A percentile compares a stretch with the other conserved stretches of the same genome.
Conservation (phyloP, 2,329 filamentous ascomycete species). For the Aspergillus novofumigatus region DNA sequence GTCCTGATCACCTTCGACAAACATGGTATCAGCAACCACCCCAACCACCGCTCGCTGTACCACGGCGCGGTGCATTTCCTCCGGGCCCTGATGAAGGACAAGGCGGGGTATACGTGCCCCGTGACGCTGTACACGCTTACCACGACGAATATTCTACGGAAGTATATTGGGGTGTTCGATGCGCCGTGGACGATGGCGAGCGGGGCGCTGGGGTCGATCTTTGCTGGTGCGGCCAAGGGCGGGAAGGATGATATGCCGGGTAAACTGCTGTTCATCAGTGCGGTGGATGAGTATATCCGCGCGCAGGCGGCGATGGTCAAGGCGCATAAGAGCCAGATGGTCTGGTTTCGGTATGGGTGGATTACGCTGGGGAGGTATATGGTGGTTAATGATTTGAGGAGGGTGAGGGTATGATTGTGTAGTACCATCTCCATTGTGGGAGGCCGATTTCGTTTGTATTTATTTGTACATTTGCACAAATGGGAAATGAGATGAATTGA, state of each 20-base stretch:
- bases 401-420: conserved; percentile 45
- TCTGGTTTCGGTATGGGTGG: conserved; percentile 97
- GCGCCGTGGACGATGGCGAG: conserved; percentile 63
- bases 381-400: conserved; percentile 82
- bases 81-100: conserved; percentile 57
- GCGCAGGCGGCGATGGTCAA: conserved; percentile 84
- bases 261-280: conserved; percentile 67
- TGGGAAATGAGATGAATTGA: neutral
- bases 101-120: conserved; percentile 64
- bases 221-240: conserved; percentile 10
- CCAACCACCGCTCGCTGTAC: conserved; percentile 89
- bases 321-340: conserved; percentile 93
- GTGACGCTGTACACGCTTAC: conserved; percentile 83
- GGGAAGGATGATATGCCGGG: conserved; percentile 51
- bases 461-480: neutral
- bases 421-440: neutral
- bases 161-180: conserved; percentile 78
- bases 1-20: conserved; percentile 85
- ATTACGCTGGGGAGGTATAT: conserved; percentile 89
- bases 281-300: conserved; percentile 57
- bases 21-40: conserved; percentile 78
- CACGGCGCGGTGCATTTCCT: conserved; percentile 75
- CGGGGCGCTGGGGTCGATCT: conserved; percentile 45
- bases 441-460: neutral
- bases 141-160: conserved; percentile 67